phyloP scores from a whole-genome alignment of 202 grass and related monocot species.

The Musa balbisiana region DNA sequence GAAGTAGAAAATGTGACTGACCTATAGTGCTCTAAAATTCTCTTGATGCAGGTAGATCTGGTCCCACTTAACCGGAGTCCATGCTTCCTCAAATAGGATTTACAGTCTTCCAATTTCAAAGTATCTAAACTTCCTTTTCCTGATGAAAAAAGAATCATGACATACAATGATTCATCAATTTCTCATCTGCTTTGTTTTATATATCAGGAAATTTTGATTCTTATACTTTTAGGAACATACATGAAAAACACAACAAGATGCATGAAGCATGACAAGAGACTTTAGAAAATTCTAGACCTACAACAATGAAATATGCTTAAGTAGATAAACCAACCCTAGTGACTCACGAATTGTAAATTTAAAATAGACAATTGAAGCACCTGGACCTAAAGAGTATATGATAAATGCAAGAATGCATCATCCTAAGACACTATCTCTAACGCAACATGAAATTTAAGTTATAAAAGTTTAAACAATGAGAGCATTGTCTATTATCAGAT shows the following conservation, averaged over 20 bases:
- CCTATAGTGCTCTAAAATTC: constrained; percentile 64
- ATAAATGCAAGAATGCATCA: not conserved
- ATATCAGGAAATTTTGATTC: not conserved
- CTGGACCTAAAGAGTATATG: not conserved
- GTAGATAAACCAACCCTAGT: not conserved
- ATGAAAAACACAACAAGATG: not conserved
- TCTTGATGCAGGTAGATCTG: constrained; percentile 36
- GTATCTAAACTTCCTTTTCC: constrained; percentile 38
- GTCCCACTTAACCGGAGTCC: constrained; percentile 48
- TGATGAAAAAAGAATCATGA: constrained; percentile 23
- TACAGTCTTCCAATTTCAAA: constrained; percentile 54
- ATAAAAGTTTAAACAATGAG: too few relatives aligned
- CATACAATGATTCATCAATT: not conserved
- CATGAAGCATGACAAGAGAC: not conserved
- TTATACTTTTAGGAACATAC: not conserved
- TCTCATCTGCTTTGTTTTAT: constrained; percentile 12
- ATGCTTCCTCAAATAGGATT: constrained; percentile 53
- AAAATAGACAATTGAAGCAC: not conserved
- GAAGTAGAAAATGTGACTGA: constrained; percentile 17
- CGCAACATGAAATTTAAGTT: too few relatives aligned
- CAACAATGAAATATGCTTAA: not conserved
- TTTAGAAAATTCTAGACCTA: not conserved
- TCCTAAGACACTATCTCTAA: not conserved
- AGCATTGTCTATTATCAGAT: too few relatives aligned
- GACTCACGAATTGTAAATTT: not conserved